Conservation (phyloP, 768 basidiomycete genomes). For the Clathrus columnatus region DNA sequence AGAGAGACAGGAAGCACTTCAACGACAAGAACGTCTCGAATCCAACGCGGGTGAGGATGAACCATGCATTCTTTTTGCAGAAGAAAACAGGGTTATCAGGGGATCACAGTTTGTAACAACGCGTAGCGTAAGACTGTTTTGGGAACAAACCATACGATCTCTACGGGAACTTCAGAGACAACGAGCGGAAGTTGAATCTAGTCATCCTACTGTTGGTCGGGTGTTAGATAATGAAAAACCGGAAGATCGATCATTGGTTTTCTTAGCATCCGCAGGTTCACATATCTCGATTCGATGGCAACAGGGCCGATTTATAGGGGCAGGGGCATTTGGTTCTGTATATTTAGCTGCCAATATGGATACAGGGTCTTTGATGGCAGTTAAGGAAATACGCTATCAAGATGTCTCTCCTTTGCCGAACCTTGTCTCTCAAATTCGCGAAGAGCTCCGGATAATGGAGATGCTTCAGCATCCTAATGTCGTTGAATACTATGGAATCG, state of each 20-base stretch:
- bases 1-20: slow-evolving; percentile 64
- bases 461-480: slow-evolving; percentile 96
- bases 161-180: slow-evolving; percentile 57
- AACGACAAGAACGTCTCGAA: slow-evolving; percentile 45
- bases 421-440: slow-evolving; percentile 86
- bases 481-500: slow-evolving; percentile 97
- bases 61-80: not conserved
- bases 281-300: slow-evolving; percentile 98
- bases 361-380: slow-evolving; percentile 93
- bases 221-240: slow-evolving; percentile 90
- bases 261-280: slow-evolving; percentile 90
- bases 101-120: not conserved
- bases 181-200: slow-evolving; percentile 50
- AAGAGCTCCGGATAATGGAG: slow-evolving; percentile 97
- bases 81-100: not conserved
- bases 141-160: slow-evolving; percentile 59
- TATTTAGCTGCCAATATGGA: slow-evolving; percentile 96
- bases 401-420: slow-evolving; percentile 83
- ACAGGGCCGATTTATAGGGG: slow-evolving; percentile 94
- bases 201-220: slow-evolving; percentile 76
- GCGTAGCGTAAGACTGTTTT: slow-evolving; percentile 60
- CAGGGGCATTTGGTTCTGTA: slow-evolving; percentile 99
- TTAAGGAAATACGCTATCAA: slow-evolving; percentile 97
- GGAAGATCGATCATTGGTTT: slow-evolving; percentile 89
- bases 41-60: slow-evolving; percentile 43